Base-by-base conservation (phyloP, 2,329 filamentous ascomycete species). In the Colletotrichum musae region DNA sequence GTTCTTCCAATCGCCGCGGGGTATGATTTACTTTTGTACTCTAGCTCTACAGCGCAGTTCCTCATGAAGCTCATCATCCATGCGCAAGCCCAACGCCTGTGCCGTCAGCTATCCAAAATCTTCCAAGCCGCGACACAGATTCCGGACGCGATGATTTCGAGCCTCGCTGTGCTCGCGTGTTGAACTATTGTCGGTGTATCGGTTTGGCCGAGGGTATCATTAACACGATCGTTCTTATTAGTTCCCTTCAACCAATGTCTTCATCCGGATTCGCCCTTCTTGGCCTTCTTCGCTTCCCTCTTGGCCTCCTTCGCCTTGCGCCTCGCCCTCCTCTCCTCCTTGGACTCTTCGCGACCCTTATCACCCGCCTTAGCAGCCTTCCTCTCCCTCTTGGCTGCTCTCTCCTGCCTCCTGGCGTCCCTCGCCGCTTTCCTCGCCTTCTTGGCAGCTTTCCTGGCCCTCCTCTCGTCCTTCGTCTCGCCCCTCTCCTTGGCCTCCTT, bases 271-370 rank as follows among this genome's bases (percentile, higher is more conserved):
- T 15, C 68, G n/a, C 36, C 45, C 48, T 58, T 69, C 52, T 56
- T 54, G 7, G 45, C 45, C 41, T 64, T 69, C 41, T 47, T 53
- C 32, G 58, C 64, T 50, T 75, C 75, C 6, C 73, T 66, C 61
- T 72, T 71, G 41, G 74, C 72, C 61, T 71, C 71, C 72, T 76
- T 80, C 18, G 76, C 77, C 54, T 80, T 80, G 56, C 75, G 80
- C 51, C 77, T 78, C 58, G 75, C 77, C 72, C 77, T 77, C 70
- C 80, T 80, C 53, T 84, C 82, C 71, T 83, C 82, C 75, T 83
- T 87, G 3, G 80, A 82, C 75, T 83, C 81, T 75, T 74, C 80
- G 72, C 45, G 73, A 72, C 71, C 74, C 76, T 16, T 47, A 63
- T 36, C 28, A 39, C 24, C 52, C 18, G 67, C 77, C 72, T 76